Conservation (phyloP, 257 asterid genomes). For the Solanum paucissectum region DNA sequence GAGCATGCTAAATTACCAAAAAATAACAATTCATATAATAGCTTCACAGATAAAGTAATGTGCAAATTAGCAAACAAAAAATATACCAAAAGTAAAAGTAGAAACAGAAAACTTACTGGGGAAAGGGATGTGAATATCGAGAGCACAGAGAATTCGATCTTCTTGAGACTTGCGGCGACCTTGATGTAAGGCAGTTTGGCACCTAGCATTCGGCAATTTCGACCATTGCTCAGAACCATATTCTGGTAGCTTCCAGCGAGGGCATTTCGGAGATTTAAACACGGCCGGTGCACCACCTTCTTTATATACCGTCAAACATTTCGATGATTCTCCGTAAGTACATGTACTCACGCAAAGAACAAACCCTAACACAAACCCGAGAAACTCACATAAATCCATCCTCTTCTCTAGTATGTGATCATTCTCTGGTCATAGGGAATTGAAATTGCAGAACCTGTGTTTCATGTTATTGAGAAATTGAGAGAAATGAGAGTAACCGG, state of each 20-base stretch:
- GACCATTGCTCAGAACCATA: slow-evolving; percentile 19
- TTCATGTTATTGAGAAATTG: neutral
- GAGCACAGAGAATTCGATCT: slow-evolving; percentile 71
- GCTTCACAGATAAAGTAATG: neutral
- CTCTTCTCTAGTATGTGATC: neutral
- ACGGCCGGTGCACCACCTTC: slow-evolving; percentile 99
- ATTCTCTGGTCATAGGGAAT: neutral
- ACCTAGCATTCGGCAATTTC: slow-evolving; percentile 23
- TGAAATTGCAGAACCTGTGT: neutral
- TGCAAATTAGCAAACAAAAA: neutral
- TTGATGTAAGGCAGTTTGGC: slow-evolving; percentile 71
- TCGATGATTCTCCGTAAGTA: slow-evolving; percentile 60
- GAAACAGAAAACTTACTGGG: slow-evolving; percentile 38
- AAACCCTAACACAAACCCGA: slow-evolving; percentile 16
- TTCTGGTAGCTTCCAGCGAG: slow-evolving; percentile 72
- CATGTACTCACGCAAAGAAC: slow-evolving; percentile 9
- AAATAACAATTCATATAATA: neutral
- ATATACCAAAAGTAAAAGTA: neutral
- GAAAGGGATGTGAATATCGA: slow-evolving; percentile 73
- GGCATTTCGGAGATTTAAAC: slow-evolving; percentile 90
- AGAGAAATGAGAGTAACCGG: neutral
- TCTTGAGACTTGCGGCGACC: slow-evolving; percentile 87
- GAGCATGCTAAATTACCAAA: neutral
- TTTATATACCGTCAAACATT: slow-evolving; percentile 70
- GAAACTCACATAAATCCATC: neutral